These are phyloP conservation scores for Rheum nobile DNA, from an alignment of 148 eudicot species.

Conservation along the genomic window DNA sequence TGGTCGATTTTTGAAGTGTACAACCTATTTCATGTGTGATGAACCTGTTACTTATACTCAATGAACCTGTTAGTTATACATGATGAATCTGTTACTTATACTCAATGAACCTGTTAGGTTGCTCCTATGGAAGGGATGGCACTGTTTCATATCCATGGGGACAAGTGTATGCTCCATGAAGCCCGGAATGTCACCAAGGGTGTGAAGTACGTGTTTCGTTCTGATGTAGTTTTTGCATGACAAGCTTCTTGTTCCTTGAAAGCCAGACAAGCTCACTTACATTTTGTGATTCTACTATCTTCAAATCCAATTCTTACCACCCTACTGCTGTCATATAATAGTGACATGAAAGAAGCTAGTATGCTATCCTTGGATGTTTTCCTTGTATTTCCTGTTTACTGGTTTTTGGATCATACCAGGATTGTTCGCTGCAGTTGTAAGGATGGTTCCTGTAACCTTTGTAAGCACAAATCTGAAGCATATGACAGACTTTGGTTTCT, in stretches of 20 bases:
- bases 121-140: constrained; percentile 89
- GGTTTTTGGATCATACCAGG: background rate
- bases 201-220: constrained; percentile 76
- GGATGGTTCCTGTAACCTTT: background rate
- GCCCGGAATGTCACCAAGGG: constrained; percentile 77
- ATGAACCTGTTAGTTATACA: no score
- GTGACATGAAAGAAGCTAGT: background rate
- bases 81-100: no score
- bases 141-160: constrained; percentile 85
- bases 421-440: background rate
- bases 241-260: background rate
- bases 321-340: background rate
- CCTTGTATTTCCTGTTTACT: background rate
- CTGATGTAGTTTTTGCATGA: constrained; percentile 82
- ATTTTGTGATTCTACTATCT: background rate
- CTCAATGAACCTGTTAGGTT: no score
- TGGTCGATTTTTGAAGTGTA: no score
- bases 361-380: background rate
- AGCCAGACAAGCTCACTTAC: background rate
- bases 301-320: background rate
- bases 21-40: no score
- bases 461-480: no score
- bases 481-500: background rate
- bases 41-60: no score
- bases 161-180: constrained; percentile 92